Conservation (phyloP, 805 yeast genomes). For the Metschnikowia cubensis region DNA sequence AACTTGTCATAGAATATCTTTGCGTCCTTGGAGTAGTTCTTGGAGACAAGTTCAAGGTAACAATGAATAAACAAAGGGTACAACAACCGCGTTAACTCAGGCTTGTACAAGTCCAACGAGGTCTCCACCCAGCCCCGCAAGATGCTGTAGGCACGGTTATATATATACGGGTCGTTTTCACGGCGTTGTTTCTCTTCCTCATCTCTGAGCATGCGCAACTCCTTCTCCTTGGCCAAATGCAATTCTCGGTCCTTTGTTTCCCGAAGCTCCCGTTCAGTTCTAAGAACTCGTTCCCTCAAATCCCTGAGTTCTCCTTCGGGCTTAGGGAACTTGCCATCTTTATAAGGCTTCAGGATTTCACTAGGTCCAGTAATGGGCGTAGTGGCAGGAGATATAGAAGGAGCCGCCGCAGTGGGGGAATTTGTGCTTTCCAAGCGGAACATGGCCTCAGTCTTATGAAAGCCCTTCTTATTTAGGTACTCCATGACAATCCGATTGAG, state of each 20-base stretch:
- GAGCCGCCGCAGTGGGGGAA: conserved; percentile 48
- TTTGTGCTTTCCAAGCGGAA: conserved; percentile 80
- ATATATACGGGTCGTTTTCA: conserved; percentile 64
- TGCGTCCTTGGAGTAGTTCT: conserved; percentile 58
- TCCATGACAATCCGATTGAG: conserved; percentile 89
- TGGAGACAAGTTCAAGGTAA: conserved; percentile 71
- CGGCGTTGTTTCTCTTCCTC: conserved; percentile 41
- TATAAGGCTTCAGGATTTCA: conserved; percentile 23
- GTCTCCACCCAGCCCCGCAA: conserved; percentile 86
- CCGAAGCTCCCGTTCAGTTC: conserved; percentile 36
- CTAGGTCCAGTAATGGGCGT: conserved; percentile 32
- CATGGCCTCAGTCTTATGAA: conserved; percentile 91
- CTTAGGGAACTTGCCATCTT: conserved; percentile 25
- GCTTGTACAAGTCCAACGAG: conserved; percentile 85
- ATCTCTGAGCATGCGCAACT: conserved; percentile 35
- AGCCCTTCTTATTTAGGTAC: conserved; percentile 89
- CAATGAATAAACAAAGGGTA: conserved; percentile 93
- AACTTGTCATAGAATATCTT: conserved; percentile 73
- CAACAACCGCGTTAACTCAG: conserved; percentile 76
- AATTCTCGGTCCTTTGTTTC: conserved; percentile 37
- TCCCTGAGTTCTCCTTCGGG: conserved; percentile 35
- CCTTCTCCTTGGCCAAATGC: conserved; percentile 36
- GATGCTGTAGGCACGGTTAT: conserved; percentile 74
- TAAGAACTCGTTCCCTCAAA: conserved; percentile 29
- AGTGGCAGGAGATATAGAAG: conserved; percentile 47